Conservation (phyloP, 768 basidiomycete species). For the Termitomyces sp. region DNA sequence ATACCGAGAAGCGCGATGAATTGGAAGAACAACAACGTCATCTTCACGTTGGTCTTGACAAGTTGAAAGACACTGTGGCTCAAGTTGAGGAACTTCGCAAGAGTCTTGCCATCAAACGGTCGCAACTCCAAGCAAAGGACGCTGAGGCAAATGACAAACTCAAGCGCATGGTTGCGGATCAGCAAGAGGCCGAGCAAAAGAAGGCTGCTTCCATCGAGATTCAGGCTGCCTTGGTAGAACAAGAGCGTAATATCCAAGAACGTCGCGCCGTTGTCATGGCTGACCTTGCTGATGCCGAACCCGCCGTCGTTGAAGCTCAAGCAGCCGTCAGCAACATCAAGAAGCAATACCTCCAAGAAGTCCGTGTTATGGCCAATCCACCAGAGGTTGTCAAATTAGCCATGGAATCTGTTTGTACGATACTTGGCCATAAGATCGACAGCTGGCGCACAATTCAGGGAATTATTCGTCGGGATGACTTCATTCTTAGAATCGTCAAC, state of each 20-base stretch:
- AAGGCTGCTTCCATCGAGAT: slow-evolving; percentile 95
- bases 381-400: slow-evolving; percentile 97
- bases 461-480: slow-evolving; percentile 95
- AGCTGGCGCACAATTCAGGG: slow-evolving; percentile 95
- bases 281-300: slow-evolving; percentile 96
- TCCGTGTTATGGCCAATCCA: slow-evolving; percentile 96
- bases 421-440: slow-evolving; percentile 96
- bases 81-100: slow-evolving; percentile 96
- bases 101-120: slow-evolving; percentile 91
- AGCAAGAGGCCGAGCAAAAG: slow-evolving; percentile 98
- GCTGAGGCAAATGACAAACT: slow-evolving; percentile 96
- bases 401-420: slow-evolving; percentile 97
- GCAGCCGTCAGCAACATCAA: slow-evolving; percentile 97
- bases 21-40: slow-evolving; percentile 98
- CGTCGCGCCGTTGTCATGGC: slow-evolving; percentile 87
- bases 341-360: slow-evolving; percentile 93
- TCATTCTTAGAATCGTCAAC: slow-evolving; percentile 92
- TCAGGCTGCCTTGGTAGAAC: slow-evolving; percentile 88
- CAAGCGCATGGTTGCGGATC: slow-evolving; percentile 96
- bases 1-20: slow-evolving; percentile 95
- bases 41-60: slow-evolving; percentile 96
- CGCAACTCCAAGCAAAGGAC: slow-evolving; percentile 90
- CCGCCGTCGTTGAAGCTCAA: slow-evolving; percentile 93
- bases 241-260: slow-evolving; percentile 86
- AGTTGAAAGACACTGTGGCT: slow-evolving; percentile 90